Conservation (phyloP, 129 eudicot genomes). For the Centrapalus pauciflorus region DNA sequence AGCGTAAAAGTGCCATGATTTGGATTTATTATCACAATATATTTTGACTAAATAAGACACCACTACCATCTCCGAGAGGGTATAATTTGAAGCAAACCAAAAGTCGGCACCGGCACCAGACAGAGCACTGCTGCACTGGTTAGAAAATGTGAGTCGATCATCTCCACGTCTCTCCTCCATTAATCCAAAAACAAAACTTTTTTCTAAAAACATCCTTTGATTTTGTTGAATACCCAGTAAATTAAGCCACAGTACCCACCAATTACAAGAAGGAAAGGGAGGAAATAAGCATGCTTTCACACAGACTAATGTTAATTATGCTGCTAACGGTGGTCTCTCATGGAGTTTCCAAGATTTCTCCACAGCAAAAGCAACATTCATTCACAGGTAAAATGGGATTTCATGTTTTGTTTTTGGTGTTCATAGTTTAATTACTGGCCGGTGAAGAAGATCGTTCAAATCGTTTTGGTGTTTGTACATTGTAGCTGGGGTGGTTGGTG, state of each 20-base stretch:
- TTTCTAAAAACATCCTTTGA: background rate
- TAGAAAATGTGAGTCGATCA: conserved; percentile 9
- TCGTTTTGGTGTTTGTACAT: background rate
- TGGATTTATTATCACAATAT: too few relatives aligned
- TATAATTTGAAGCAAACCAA: conserved; percentile 26
- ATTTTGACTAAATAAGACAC: too few relatives aligned
- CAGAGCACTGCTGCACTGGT: background rate
- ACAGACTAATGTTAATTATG: conserved; percentile 11
- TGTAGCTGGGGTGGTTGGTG: conserved; percentile 1
- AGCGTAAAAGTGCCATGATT: too few relatives aligned
- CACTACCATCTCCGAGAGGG: too few relatives aligned
- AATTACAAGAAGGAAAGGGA: background rate
- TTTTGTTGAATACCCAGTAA: background rate
- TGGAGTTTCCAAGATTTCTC: background rate
- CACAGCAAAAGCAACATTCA: background rate
- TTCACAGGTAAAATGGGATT: conserved; percentile 3
- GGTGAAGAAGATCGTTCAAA: background rate
- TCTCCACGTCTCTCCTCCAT: background rate
- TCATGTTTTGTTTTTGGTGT: background rate
- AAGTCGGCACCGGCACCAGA: conserved; percentile 13
- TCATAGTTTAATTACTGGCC: background rate
- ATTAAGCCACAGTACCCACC: too few relatives aligned
- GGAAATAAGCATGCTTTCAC: background rate
- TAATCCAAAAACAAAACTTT: background rate
- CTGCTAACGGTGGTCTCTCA: conserved; percentile 9